A percentile compares a stretch with the other conserved stretches of the same genome.
Evolutionary conservation across 352 stramenopile species (phyloP).

Genomic region (Globisporangium splendens): DNA sequence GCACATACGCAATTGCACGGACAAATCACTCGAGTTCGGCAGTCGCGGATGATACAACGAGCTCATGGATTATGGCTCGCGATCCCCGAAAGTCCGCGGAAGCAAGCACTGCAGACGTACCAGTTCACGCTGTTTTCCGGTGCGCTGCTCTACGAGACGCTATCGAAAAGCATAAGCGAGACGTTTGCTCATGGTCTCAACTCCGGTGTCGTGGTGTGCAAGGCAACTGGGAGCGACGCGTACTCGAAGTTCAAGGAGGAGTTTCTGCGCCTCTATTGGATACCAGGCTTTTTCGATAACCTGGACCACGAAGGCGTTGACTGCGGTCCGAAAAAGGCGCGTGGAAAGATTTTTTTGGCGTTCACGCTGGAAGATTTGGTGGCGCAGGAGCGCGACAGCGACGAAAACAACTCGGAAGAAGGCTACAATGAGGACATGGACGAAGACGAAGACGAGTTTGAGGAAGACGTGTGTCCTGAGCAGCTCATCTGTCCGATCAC

Average conservation of each 20-base stretch:
- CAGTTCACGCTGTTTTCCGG: constrained; percentile 47
- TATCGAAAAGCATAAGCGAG: constrained; percentile 33
- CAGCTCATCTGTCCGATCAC: constrained; percentile 93
- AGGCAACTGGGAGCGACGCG: constrained; percentile 35
- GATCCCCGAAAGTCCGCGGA: constrained; percentile 33
- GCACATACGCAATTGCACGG: constrained; percentile 49
- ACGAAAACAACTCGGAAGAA: constrained; percentile 23
- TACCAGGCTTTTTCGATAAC: constrained; percentile 15
- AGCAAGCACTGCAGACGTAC: constrained; percentile 41
- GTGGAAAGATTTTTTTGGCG: constrained; percentile 47
- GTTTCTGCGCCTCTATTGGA: constrained; percentile 53
- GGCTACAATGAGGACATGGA: constrained; percentile 13
- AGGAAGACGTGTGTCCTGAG: constrained; percentile 35
- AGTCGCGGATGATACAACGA: constrained; percentile 37
- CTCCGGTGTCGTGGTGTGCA: constrained; percentile 36
- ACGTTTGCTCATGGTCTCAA: constrained; percentile 32
- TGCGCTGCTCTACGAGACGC: constrained; percentile 31
- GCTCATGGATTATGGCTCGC: constrained; percentile 43
- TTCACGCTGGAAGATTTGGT: constrained; percentile 39
- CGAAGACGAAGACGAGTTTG: constrained; percentile 20
- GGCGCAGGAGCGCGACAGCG: constrained; percentile 25
- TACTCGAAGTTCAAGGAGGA: constrained; percentile 44
- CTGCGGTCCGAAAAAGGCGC: constrained; percentile 34
- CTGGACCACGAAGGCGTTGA: constrained; percentile 35
- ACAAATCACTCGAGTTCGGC: constrained; percentile 43